These are phyloP conservation scores for Eutrema yunnanense DNA, from an alignment of 345 rosid species.

Conservation along the genomic window DNA sequence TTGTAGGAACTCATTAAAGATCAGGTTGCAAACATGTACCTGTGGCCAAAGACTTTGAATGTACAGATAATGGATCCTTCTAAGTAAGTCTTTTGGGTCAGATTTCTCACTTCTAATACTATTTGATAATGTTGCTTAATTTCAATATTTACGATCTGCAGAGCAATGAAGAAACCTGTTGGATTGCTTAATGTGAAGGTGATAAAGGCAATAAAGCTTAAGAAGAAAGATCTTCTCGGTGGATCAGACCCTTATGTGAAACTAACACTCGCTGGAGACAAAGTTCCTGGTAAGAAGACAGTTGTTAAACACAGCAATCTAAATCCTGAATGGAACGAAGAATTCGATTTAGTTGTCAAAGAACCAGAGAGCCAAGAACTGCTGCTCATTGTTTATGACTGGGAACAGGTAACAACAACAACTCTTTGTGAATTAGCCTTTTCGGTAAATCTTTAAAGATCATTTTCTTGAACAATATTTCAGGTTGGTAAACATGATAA, in stretches of 20 bases:
- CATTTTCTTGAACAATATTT: background rate
- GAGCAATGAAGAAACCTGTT: slow-evolving; percentile 78
- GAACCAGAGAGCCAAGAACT: slow-evolving; percentile 70
- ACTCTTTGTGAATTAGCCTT: background rate
- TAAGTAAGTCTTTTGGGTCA: slow-evolving; percentile 34
- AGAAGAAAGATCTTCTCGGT: slow-evolving; percentile 79
- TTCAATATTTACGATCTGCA: slow-evolving; percentile 9
- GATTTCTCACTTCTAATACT: background rate
- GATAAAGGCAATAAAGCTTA: slow-evolving; percentile 65
- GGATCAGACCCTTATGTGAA: slow-evolving; percentile 93
- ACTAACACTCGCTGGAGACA: slow-evolving; percentile 75
- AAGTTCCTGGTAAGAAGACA: slow-evolving; percentile 62
- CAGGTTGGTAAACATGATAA: slow-evolving; percentile 89
- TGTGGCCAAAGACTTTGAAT: slow-evolving; percentile 91
- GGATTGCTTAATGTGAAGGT: slow-evolving; percentile 78
- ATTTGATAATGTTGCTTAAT: background rate
- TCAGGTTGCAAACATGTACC: slow-evolving; percentile 90
- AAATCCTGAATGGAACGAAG: slow-evolving; percentile 97
- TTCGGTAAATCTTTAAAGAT: background rate
- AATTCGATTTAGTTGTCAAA: slow-evolving; percentile 64
- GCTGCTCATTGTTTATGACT: slow-evolving; percentile 63
- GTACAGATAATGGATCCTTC: slow-evolving; percentile 76
- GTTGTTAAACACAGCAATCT: slow-evolving; percentile 73
- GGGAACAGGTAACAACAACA: slow-evolving; percentile 69
- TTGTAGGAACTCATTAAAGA: slow-evolving; percentile 86